A percentile compares a stretch with the other conserved stretches of the same genome.
phyloP scores from a whole-genome alignment of 805 yeast genomes.

The Starmerella stigmatis region DNA sequence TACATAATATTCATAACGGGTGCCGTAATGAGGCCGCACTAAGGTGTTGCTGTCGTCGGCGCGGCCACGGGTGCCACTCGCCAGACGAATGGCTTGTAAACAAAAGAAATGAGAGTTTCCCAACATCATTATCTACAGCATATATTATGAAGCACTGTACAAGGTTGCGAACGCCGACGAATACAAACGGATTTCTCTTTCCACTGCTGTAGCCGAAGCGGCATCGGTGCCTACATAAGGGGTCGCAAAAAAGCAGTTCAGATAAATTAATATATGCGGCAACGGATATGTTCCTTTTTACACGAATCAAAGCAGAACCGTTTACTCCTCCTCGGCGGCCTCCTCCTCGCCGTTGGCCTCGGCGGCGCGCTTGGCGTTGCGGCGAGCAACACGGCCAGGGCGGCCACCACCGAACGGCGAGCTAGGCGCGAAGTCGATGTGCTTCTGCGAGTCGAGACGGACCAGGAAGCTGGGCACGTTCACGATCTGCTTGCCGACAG shows the following conservation, averaged over 20 bases:
- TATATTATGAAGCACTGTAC: too few relatives aligned
- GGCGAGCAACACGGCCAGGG: conserved; percentile 99
- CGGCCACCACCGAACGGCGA: conserved; percentile 99
- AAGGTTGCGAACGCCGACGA: too few relatives aligned
- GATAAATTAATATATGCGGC: conserved; percentile 2
- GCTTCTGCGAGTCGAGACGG: conserved; percentile 99
- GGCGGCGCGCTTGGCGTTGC: conserved; percentile 55
- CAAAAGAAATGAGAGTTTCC: too few relatives aligned
- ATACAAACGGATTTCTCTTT: not conserved
- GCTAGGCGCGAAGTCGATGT: conserved; percentile 97
- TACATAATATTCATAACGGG: too few relatives aligned
- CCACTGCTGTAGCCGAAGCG: not conserved
- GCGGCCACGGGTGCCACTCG: too few relatives aligned
- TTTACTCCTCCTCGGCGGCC: conserved; percentile 36
- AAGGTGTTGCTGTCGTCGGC: too few relatives aligned
- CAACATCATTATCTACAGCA: too few relatives aligned
- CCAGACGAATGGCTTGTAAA: too few relatives aligned
- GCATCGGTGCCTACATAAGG: not conserved
- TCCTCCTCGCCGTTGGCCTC: conserved; percentile 67
- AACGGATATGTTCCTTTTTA: not conserved
- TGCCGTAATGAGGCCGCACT: too few relatives aligned
- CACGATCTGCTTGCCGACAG: conserved; percentile 99
- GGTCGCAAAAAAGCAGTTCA: conserved; percentile 1
- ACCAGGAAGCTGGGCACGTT: conserved; percentile 98
- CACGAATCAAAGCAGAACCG: not conserved